Base-by-base conservation (phyloP, 1,284 basidiomycete species). In the Boletus hoseneyae region DNA sequence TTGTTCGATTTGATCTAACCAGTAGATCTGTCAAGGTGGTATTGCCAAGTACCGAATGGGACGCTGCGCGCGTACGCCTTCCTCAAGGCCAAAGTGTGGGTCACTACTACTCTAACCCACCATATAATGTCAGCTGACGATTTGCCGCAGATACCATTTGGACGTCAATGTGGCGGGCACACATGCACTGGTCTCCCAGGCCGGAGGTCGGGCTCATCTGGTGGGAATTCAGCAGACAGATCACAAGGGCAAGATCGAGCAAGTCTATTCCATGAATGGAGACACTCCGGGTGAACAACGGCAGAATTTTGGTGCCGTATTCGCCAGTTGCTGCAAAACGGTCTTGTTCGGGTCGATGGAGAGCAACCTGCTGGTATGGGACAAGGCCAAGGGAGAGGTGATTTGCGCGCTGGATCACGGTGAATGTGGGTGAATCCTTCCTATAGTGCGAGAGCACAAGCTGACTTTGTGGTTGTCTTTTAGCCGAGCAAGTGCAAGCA, bases 11-110 rank as follows among this genome's bases (percentile, higher is more conserved):
- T 25, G 23, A 35, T 46, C 50, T 67, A 13, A 60, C 45, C 40
- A 38, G 5, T 4, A 6, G 9, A 34, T 48, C 15, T 38, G 43
- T 51, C 41, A 52, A 83, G 81, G 51, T 85, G 83, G 83, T 73
- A 79, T 59, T 82, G 76, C 56, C 76, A 79, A 58, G 69, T 85
- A 48, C 80, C 82, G 1, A 82, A 82, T 52, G 82, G 83, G 29
- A 82, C 77, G 10, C 64, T 83, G 39, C 75, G 78, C 7, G 79
- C 77, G 6, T 75, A 76, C 46, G 70, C 76, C 4, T 80, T 83
- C 58, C 69, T 85, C 53, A 74, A 74, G 57, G 70, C 73, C 18
- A 76, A 75, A 67, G 77, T 85, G 83, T 80, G 54, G 56, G 78
- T 70, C 4, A 15, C 46, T 29, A n/a, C 23, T 53, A 1, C 8